These are phyloP conservation scores for Pythium rhizo-oryzae DNA, from an alignment of 352 stramenopile species.

Conservation along the genomic window DNA sequence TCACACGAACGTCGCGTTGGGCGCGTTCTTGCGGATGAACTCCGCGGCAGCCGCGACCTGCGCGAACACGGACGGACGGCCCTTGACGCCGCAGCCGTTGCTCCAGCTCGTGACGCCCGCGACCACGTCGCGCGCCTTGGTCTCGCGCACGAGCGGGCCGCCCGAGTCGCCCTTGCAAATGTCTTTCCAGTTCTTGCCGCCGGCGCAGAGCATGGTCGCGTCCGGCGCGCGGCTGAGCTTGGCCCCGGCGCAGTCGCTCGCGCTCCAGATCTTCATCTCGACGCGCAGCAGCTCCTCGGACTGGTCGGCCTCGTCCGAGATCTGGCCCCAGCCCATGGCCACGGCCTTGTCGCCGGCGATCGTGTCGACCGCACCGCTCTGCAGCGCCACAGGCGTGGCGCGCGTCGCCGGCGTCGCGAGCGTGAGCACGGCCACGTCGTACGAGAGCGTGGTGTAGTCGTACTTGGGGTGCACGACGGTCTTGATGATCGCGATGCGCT, in stretches of 20 bases:
- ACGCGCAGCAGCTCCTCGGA: slow-evolving; percentile 41
- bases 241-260: too few relatives aligned
- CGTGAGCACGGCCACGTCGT: background rate
- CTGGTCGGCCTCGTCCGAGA: slow-evolving; percentile 25
- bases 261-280: slow-evolving; percentile 20
- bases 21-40: slow-evolving; percentile 45
- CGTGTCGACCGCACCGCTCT: background rate
- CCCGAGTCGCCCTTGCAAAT: slow-evolving; percentile 63
- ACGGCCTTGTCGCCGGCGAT: slow-evolving; percentile 32
- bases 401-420: background rate
- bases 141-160: slow-evolving; percentile 45
- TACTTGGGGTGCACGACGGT: background rate
- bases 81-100: slow-evolving; percentile 43
- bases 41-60: slow-evolving; percentile 39
- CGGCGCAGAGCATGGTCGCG: slow-evolving; percentile 54
- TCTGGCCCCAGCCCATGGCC: slow-evolving; percentile 28
- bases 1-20: slow-evolving; percentile 5
- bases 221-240: background rate
- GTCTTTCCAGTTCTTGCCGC: slow-evolving; percentile 36
- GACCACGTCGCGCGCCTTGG: slow-evolving; percentile 35
- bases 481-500: slow-evolving; percentile 29
- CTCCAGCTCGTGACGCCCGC: slow-evolving; percentile 64
- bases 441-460: background rate
- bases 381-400: background rate
- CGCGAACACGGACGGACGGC: slow-evolving; percentile 53